Base-by-base conservation (phyloP, 1,139 yeast species). In the Williopsis jadinii region DNA sequence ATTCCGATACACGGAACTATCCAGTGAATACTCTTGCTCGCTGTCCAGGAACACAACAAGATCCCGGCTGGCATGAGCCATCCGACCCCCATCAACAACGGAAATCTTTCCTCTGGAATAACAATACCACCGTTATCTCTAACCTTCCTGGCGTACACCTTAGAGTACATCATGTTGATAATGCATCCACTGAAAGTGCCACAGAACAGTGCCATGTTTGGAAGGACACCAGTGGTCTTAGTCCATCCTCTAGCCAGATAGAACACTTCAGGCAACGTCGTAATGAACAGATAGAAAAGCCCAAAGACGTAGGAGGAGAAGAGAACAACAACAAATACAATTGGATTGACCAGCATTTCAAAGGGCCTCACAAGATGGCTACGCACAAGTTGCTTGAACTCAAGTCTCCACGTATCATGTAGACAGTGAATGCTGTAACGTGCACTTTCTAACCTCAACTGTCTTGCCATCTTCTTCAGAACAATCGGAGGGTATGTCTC, bases 41-140 rank as follows among this genome's bases (percentile, higher is more conserved):
- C 66, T 0, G 87, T 73, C 88, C 90, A 45, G 3, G 82, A 87
- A 52, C 80, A 71, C 63, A 84, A 67, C 58, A 83, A 80, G 42
- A 81, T 68, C 0, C 86, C 80, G n/a, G 71, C 67, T 1, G 90
- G 87, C 63, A 81, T 65, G n/a, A 63, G 39, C 68, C 70, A 66
- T 6, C 64, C 66, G 15, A 55, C 43, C 27, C 55, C 43, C 66
- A 72, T 67, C 57, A 78, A 67, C n/a, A 69, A 52, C 2, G 74
- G 73, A 36, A 80, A 58, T 33, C 82, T 68, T 35, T 72, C 70
- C 51, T 80, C 86, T 1, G 86, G 85, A 19, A 62, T 49, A 0
- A 75, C 64, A 27, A 55, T 51, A 28, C 71, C 67, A 28, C 63
- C 63, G 27, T 53, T 55, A 11, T 53, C 43, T 11, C 51, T 42